A percentile compares a stretch with the other conserved stretches of the same genome.
Conservation (phyloP, 768 basidiomycete species). For the Pisolithus orientalis region DNA sequence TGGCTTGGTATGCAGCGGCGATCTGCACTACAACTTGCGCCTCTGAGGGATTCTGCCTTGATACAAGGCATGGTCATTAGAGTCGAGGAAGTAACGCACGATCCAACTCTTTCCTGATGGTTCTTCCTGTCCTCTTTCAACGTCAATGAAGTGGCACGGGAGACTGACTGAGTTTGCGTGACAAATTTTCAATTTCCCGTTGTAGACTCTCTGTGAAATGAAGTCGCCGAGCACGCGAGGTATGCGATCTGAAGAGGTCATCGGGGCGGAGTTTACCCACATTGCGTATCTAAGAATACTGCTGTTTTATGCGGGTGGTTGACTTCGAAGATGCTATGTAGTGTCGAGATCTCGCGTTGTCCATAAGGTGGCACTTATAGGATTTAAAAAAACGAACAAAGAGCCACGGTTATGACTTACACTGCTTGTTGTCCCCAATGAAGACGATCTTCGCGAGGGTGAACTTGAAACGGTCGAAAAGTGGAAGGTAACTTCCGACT, state of each 20-base stretch:
- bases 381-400: neutral
- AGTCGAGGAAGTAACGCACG: too few species aligned
- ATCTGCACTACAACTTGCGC: too few species aligned
- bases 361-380: slow-evolving; percentile 69
- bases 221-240: neutral
- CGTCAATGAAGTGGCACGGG: neutral
- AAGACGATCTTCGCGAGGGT: slow-evolving; percentile 31
- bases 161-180: neutral
- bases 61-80: too few species aligned
- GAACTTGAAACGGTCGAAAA: slow-evolving; percentile 21
- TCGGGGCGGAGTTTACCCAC: too few species aligned
- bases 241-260: neutral
- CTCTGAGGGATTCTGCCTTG: too few species aligned
- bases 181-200: neutral
- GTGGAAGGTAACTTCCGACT: slow-evolving; percentile 31
- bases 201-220: neutral
- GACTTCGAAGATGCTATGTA: slow-evolving; percentile 76
- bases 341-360: slow-evolving; percentile 53
- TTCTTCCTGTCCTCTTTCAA: too few species aligned
- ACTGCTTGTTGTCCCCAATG: slow-evolving; percentile 35
- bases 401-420: slow-evolving; percentile 13
- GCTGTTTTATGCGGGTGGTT: slow-evolving; percentile 44
- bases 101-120: too few species aligned
- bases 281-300: slow-evolving; percentile 64
- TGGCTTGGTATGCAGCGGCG: slow-evolving; percentile 42